Evolutionary conservation across 2,329 filamentous ascomycete genomes (phyloP).

Genomic region (Aspergillus fischeri): DNA sequence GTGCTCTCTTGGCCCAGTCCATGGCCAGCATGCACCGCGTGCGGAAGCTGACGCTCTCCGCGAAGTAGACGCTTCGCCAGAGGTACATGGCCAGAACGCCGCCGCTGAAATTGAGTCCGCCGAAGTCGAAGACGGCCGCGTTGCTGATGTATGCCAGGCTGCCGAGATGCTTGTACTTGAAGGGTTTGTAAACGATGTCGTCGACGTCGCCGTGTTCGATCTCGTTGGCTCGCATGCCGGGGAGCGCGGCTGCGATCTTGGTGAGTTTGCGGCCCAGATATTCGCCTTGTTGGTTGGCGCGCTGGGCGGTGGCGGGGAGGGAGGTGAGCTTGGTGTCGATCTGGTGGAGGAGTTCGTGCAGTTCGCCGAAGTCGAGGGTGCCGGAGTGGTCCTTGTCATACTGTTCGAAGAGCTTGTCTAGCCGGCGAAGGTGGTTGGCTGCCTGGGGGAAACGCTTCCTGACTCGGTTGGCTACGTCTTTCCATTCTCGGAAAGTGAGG

Average conservation of each 20-base stretch:
- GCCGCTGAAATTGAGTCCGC: slow-evolving; percentile 72
- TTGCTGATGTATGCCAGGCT: slow-evolving; percentile 94
- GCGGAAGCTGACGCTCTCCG: slow-evolving; percentile 89
- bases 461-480: slow-evolving; percentile 74
- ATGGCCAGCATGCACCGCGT: slow-evolving; percentile 87
- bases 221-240: slow-evolving; percentile 73
- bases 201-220: slow-evolving; percentile 87
- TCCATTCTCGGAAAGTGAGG: slow-evolving; percentile 85
- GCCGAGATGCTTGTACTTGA: slow-evolving; percentile 89
- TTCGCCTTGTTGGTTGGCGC: slow-evolving; percentile 90
- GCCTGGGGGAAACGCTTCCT: slow-evolving; percentile 90
- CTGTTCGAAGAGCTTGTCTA: slow-evolving; percentile 85
- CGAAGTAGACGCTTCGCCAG: slow-evolving; percentile 95
- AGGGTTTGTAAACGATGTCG: slow-evolving; percentile 86
- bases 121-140: slow-evolving; percentile 88
- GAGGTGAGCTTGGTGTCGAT: slow-evolving; percentile 95
- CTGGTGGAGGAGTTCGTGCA: slow-evolving; percentile 80
- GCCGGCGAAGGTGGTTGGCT: slow-evolving; percentile 74
- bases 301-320: slow-evolving; percentile 89
- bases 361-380: slow-evolving; percentile 89
- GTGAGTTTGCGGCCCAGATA: slow-evolving; percentile 95
- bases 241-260: slow-evolving; percentile 73
- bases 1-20: slow-evolving; percentile 96
- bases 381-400: slow-evolving; percentile 93
- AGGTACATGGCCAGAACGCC: slow-evolving; percentile 91